Evolutionary conservation across 176 grass and related monocot genomes (phyloP).

Genomic region (Tuctoria greenei): DNA sequence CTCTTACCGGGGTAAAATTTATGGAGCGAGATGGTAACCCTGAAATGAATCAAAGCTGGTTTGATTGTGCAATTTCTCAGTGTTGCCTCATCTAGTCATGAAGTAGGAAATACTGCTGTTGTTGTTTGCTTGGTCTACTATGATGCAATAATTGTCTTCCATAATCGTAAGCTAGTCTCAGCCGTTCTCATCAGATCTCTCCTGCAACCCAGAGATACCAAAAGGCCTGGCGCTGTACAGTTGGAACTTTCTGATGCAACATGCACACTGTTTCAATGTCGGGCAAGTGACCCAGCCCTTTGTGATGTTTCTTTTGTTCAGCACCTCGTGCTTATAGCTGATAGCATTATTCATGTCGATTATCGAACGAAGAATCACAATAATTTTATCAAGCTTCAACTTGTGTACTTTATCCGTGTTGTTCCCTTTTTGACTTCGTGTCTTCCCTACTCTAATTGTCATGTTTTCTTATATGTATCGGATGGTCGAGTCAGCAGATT

Average conservation of each 20-base stretch:
- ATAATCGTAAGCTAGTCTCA: conserved; percentile 35
- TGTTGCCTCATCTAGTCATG: conserved; percentile 23
- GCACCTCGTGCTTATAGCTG: neutral
- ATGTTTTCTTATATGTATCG: neutral
- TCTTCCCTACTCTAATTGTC: neutral
- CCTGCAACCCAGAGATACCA: neutral
- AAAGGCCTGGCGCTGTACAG: conserved; percentile 19
- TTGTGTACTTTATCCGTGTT: neutral
- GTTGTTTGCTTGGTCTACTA: conserved; percentile 28
- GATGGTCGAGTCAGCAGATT: neutral
- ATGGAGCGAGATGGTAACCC: conserved; percentile 9
- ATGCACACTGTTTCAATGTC: neutral
- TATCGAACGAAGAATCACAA: neutral
- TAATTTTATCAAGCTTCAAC: neutral
- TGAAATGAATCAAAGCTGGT: conserved; percentile 13
- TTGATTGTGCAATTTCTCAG: neutral
- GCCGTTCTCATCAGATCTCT: conserved; percentile 37
- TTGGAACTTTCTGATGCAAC: conserved; percentile 20
- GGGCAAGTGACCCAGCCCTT: neutral
- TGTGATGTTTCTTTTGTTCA: neutral
- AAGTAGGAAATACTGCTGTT: conserved; percentile 35
- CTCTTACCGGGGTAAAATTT: conserved; percentile 6
- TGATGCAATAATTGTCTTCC: conserved; percentile 10
- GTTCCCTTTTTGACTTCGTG: neutral
- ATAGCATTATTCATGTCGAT: neutral